A percentile compares a stretch with the other conserved stretches of the same genome.
phyloP scores from a whole-genome alignment of 495 filamentous ascomycete genomes.

The Lasiosphaeria ovina region DNA sequence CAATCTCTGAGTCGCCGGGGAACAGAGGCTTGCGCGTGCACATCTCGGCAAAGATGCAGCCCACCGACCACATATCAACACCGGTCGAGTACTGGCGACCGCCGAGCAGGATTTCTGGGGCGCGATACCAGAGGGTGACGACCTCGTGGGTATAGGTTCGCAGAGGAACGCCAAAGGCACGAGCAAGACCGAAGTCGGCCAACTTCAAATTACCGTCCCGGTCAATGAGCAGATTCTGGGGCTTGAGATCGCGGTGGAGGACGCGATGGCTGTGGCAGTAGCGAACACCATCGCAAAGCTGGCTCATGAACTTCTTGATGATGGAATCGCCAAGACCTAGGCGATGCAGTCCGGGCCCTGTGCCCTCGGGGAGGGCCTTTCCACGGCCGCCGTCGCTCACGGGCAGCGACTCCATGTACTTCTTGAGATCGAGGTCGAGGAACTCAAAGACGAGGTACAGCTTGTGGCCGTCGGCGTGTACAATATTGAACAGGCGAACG shows the following conservation, averaged over 20 bases:
- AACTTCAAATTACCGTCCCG: slow-evolving; percentile 94
- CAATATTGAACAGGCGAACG: slow-evolving; percentile 78
- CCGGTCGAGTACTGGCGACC: slow-evolving; percentile 97
- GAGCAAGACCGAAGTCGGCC: slow-evolving; percentile 93
- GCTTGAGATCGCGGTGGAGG: slow-evolving; percentile 94
- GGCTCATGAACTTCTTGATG: slow-evolving; percentile 97
- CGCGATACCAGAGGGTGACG: slow-evolving; percentile 96
- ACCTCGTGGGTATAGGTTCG: slow-evolving; percentile 99
- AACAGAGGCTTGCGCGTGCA: slow-evolving; percentile 97
- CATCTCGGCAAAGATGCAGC: slow-evolving; percentile 99
- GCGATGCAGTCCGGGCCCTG: slow-evolving; percentile 59
- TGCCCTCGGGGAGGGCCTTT: slow-evolving; percentile 81
- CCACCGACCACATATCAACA: slow-evolving; percentile 99
- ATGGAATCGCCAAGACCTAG: slow-evolving; percentile 85
- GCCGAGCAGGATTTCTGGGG: slow-evolving; percentile 96
- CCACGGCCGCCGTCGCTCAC: slow-evolving; percentile 86
- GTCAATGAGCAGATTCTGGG: slow-evolving; percentile 95
- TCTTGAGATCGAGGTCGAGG: slow-evolving; percentile 91
- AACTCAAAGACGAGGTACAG: slow-evolving; percentile 95
- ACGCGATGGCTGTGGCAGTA: slow-evolving; percentile 97
- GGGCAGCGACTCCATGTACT: slow-evolving; percentile 97
- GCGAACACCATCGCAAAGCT: slow-evolving; percentile 84
- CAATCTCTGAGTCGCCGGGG: slow-evolving; percentile 97
- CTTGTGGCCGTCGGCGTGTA: slow-evolving; percentile 95
- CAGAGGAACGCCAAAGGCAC: slow-evolving; percentile 94